A percentile compares a stretch with the other conserved stretches of the same genome.
These are phyloP conservation scores for Ascochyta lentis DNA, from an alignment of 2,329 filamentous ascomycete species.

Conservation along the genomic window DNA sequence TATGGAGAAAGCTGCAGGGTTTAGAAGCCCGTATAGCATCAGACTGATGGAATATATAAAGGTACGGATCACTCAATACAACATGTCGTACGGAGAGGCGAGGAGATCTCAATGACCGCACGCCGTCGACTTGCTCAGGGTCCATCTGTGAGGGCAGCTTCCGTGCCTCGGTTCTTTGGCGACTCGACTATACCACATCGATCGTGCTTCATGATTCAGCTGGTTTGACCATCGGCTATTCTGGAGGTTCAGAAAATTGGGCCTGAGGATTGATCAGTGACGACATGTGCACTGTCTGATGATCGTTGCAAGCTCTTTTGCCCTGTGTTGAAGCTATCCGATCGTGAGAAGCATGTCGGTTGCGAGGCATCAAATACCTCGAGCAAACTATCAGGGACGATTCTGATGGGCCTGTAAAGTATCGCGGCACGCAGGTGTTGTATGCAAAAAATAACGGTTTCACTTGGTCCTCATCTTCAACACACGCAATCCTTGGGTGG, in stretches of 20 bases:
- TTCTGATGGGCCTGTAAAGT: no score
- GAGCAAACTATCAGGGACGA: no score
- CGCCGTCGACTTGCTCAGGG: no score
- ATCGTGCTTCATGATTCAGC: background rate
- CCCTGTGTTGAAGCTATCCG: background rate
- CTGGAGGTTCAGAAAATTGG: background rate
- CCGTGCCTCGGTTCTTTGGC: slow-evolving; percentile 6
- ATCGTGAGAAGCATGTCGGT: background rate
- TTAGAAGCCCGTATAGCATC: background rate
- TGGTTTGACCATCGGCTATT: background rate
- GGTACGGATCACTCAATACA: background rate
- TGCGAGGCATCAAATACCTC: background rate
- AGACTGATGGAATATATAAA: background rate
- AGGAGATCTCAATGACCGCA: background rate
- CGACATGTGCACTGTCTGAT: background rate
- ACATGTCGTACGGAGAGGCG: background rate
- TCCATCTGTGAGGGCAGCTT: background rate
- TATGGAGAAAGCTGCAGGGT: slow-evolving; percentile 1
- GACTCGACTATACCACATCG: slow-evolving; percentile 2
- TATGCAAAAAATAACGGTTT: no score
- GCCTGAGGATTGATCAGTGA: background rate
- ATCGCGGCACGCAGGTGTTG: no score
- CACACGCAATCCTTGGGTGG: no score
- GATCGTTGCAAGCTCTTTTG: background rate
- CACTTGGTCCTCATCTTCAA: no score